Evolutionary conservation across 768 basidiomycete genomes (phyloP).

Genomic region (Epithele typhae): DNA sequence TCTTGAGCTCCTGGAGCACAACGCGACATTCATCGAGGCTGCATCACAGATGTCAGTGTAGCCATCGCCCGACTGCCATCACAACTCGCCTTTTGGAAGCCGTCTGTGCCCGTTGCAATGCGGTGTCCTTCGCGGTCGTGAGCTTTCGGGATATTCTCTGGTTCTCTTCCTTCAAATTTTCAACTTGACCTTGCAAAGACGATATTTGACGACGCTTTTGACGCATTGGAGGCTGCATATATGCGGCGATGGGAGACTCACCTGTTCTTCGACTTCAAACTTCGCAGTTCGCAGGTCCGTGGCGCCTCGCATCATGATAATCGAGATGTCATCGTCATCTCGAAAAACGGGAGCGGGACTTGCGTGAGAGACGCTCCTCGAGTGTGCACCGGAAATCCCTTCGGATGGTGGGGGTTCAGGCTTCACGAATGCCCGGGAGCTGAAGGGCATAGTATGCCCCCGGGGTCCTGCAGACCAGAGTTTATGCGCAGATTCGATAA

Average conservation of each 20-base stretch:
- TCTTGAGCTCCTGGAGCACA: conserved; percentile 18
- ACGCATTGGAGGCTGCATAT: conserved; percentile 7
- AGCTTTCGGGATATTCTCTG: conserved; percentile 21
- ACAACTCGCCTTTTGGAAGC: conserved; percentile 18
- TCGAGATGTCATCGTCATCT: conserved; percentile 26
- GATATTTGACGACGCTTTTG: conserved; percentile 22
- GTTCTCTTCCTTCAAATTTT: conserved; percentile 17
- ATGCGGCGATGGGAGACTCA: conserved; percentile 5
- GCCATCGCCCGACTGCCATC: neutral
- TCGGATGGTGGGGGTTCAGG: neutral
- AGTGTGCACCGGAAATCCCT: conserved; percentile 3
- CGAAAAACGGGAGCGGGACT: conserved; percentile 14
- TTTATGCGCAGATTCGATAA: no score
- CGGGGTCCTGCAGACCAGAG: no score
- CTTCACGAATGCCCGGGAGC: neutral
- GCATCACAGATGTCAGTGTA: neutral
- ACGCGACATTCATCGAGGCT: conserved; percentile 17
- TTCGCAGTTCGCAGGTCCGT: conserved; percentile 22
- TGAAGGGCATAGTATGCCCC: no score
- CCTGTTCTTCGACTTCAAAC: conserved; percentile 23
- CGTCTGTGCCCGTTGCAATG: conserved; percentile 19
- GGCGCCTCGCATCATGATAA: conserved; percentile 27
- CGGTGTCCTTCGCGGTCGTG: conserved; percentile 20
- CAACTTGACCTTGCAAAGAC: conserved; percentile 19
- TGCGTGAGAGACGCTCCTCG: conserved; percentile 22